Base-by-base conservation (phyloP, 305 asterid species). In the Fraxinus ornus region DNA sequence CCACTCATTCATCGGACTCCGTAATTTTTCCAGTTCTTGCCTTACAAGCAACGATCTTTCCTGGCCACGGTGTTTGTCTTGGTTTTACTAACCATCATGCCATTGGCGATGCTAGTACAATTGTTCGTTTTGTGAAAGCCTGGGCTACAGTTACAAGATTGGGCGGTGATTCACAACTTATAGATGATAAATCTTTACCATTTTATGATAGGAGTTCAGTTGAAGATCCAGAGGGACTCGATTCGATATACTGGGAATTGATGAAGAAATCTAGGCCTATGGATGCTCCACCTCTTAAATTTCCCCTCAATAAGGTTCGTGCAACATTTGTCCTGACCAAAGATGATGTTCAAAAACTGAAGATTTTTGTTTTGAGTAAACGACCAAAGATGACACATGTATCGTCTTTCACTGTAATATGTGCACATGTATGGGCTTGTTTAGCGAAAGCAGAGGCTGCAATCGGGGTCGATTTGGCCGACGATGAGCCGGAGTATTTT, bases 41-140 rank as follows among this genome's bases (percentile, higher is more conserved):
- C 15, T 37, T 85, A 10, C 85, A 85, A 37, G 85, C 83, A 19
- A 85, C 87, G 7, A 24, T 85, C 33, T 85, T 85, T 75, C 85
- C 87, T 7, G 70, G 71, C 22, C 4, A 2, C 13, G 87, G 87
- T 5, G 15, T 85, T 64, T 66, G 74, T 28, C 36, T 66, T 26
- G 74, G 74, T 28, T 66, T 66, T 12, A 66, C 74, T 13, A 66
- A 66, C 36, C 74, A 66, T 28, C 74, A 66, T 13, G 74, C 74
- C n/a, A 66, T 66, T 26, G 74, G 74, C 74, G 74, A 66, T 66
- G 74, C 74, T 28, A 66, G 74, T 26, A 66, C 74, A 28, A 66
- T 66, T 12, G 74, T 66, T 28, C 74, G 74, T 26, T 66, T 66
- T 66, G 74, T 66, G 36, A 66, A 66, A 66, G 74, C 74, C 1